These are phyloP conservation scores for Fusarium succisae DNA, from an alignment of 2,329 filamentous ascomycete genomes.

Conservation along the genomic window DNA sequence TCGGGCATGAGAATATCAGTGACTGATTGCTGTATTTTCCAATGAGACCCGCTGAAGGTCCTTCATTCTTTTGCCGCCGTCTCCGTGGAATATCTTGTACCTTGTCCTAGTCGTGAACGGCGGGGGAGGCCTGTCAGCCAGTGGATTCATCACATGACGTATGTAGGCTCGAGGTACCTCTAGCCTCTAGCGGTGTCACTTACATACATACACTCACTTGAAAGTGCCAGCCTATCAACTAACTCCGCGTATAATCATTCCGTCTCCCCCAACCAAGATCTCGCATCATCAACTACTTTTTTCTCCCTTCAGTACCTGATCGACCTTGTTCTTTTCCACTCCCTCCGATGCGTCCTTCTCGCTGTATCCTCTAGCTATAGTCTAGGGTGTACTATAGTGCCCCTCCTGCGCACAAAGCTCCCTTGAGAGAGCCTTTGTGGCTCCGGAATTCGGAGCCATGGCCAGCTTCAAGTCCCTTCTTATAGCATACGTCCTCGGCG, in stretches of 20 bases:
- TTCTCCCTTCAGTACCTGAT: constrained; percentile 11
- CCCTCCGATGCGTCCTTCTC: constrained; percentile 27
- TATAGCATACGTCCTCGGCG: constrained; percentile 83
- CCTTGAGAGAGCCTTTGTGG: constrained; percentile 28
- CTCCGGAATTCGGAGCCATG: constrained; percentile 52
- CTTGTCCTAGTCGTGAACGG: neutral
- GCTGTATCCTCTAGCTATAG: constrained; percentile 25
- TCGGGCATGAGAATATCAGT: neutral
- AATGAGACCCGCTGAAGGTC: constrained; percentile 5
- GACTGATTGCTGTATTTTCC: neutral
- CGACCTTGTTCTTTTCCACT: neutral
- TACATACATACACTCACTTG: constrained; percentile 33
- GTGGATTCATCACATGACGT: constrained; percentile 42
- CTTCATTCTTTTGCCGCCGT: neutral
- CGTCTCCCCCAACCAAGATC: constrained; percentile 23
- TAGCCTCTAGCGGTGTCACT: constrained; percentile 34
- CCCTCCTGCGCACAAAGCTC: constrained; percentile 29
- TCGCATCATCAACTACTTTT: constrained; percentile 16
- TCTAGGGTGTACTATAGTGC: constrained; percentile 25
- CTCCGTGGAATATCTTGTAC: neutral
- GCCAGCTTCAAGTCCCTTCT: constrained; percentile 67
- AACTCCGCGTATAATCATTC: constrained; percentile 34
- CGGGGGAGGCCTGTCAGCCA: constrained; percentile 23
- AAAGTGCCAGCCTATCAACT: constrained; percentile 32
- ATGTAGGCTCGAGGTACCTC: neutral